Percentiles rank a stretch among this genome's conserved stretches.
phyloP scores from a whole-genome alignment of 805 yeast genomes.

The Saccharomycopsis guyanensis region DNA sequence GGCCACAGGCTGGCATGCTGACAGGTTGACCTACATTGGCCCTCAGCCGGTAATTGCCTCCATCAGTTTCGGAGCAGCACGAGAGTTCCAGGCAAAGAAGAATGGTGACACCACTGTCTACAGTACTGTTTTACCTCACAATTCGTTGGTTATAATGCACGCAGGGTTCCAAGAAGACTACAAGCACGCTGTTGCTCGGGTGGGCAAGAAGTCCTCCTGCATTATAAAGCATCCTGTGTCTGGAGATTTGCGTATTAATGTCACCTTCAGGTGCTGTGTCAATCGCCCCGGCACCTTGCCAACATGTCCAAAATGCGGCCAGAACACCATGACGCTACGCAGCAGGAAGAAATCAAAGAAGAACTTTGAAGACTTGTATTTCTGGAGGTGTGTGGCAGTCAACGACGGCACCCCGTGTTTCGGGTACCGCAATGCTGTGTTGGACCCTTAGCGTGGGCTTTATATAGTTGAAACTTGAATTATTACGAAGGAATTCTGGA shows the following conservation, averaged over 20 bases:
- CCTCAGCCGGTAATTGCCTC: constrained; percentile 65
- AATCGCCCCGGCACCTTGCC: constrained; percentile 34
- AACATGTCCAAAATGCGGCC: constrained; percentile 33
- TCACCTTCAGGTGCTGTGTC: constrained; percentile 56
- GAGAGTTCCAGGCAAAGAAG: constrained; percentile 39
- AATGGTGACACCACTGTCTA: constrained; percentile 30
- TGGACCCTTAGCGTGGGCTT: no score
- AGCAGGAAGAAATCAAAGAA: background rate
- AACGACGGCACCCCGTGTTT: background rate
- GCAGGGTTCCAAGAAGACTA: constrained; percentile 73
- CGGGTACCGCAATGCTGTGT: background rate
- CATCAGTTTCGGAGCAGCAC: constrained; percentile 56
- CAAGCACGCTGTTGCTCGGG: constrained; percentile 50
- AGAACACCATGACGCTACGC: background rate
- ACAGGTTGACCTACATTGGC: constrained; percentile 62
- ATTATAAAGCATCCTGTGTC: constrained; percentile 38
- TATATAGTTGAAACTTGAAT: background rate
- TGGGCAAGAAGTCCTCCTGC: constrained; percentile 33
- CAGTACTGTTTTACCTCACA: constrained; percentile 42
- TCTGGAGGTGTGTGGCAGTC: background rate
- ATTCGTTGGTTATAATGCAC: constrained; percentile 62
- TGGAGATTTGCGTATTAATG: constrained; percentile 46
- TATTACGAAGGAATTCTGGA: no score
- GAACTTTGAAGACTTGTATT: background rate
- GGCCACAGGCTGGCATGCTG: constrained; percentile 70